Evolutionary conservation across 805 yeast species (phyloP), one percentile per base, ranked within the genome.

Genomic region (Myxozyma vanderwaltii): DNA sequence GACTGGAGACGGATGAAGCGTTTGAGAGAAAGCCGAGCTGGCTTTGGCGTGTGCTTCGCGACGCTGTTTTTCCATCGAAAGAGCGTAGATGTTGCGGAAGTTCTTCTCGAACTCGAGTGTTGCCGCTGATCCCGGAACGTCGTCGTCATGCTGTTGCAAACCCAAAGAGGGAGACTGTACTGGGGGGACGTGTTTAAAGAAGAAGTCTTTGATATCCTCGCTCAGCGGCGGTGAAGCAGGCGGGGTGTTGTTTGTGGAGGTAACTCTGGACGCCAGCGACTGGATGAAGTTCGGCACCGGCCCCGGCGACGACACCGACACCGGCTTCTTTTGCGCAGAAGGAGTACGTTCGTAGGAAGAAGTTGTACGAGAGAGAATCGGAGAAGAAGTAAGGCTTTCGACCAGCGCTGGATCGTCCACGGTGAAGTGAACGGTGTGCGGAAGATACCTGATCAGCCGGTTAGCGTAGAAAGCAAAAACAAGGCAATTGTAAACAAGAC

Each of bases 341-440:
- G 50, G 15, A 3, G 50, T 41, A 19, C 51, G 56, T 17, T 53
- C 65, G 45, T 50, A 59, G 26, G 49, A 52, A 33, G 35, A 54
- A 45, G 60, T 33, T 1, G 64, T 48, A 21, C 61, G 47, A 27
- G 65, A 58, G 33, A 55, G 52, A 36, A 60, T 43, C 29, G 60
- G 63, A 12, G 58, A n/a, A 35, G 54, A 13, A 29, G 40, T 29
- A 15, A 56, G 56, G 27, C 21, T 19, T 49, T 58, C 58, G 60
- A 51, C 63, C 19, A 61, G 50, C 21, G 48, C 17, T n/a, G 65
- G 66, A 31, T 64, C 63, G 43, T 66, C 66, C 24, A 67, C 40
- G 27, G 61, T 64, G 60, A 66, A 66, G 56, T 55, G 59, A 49
- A 66, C 51, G 23, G 69, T 66, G 49, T 66, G 63, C 35, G 69